Percentiles rank a stretch among this genome's conserved stretches.
Conservation (phyloP, 73 alveolate genomes). For the Blepharisma japonicum region DNA sequence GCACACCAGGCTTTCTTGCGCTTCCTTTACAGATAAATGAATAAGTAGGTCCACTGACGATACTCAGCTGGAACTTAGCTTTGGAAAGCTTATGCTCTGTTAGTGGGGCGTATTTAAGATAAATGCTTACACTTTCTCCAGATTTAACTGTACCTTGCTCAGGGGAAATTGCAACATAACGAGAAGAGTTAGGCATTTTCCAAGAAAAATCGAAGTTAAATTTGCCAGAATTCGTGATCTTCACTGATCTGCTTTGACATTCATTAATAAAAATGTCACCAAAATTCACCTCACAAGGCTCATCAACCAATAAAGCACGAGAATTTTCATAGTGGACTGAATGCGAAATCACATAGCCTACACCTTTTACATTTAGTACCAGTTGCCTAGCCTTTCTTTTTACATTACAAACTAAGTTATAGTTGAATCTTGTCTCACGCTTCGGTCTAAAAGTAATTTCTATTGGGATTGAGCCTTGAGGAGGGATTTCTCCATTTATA, state of each 20-base stretch:
- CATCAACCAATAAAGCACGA: conserved; percentile 60
- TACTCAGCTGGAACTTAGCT: conserved; percentile 77
- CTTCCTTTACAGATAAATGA: conserved; percentile 84
- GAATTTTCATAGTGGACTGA: conserved; percentile 79
- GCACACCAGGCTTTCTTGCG: conserved; percentile 97
- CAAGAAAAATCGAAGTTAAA: conserved; percentile 95
- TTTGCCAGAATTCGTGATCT: conserved; percentile 90
- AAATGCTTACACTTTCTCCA: conserved; percentile 82
- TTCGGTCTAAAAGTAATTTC: conserved; percentile 96
- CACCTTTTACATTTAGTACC: conserved; percentile 98
- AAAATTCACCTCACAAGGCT: conserved; percentile 79
- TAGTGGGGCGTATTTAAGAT: conserved; percentile 84
- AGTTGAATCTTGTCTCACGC: conserved; percentile 92
- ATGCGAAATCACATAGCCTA: conserved; percentile 91
- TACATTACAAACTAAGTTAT: conserved; percentile 92
- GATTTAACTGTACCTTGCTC: conserved; percentile 96
- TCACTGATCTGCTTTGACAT: conserved; percentile 81
- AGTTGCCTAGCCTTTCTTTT: conserved; percentile 98
- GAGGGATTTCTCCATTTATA: conserved; percentile 90
- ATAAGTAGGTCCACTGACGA: conserved; percentile 95
- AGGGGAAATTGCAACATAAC: conserved; percentile 85
- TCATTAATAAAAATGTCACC: conserved; percentile 96
- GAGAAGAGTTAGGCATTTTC: conserved; percentile 77
- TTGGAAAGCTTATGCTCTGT: conserved; percentile 77
- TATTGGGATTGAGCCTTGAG: conserved; percentile 84